These are phyloP conservation scores for Echinosophora koreensis DNA, from an alignment of 306 rosid genomes.

Conservation along the genomic window DNA sequence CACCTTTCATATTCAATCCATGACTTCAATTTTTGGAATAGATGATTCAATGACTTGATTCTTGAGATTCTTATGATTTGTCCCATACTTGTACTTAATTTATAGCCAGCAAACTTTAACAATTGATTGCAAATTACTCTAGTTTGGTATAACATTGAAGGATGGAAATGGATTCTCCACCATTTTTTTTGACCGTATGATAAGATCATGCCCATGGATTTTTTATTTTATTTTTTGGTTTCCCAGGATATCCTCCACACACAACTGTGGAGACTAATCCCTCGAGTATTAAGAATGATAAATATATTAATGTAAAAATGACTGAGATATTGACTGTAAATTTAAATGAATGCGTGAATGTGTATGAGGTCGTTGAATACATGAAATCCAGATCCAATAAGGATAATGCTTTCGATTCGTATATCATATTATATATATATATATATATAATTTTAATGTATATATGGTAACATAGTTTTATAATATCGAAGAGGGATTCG, in stretches of 20 bases:
- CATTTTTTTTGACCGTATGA: too few species aligned
- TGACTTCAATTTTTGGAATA: constrained; percentile 33
- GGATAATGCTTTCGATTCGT: not conserved
- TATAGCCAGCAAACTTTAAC: not conserved
- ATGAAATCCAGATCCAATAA: not conserved
- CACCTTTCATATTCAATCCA: not conserved
- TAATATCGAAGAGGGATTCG: constrained; percentile 23
- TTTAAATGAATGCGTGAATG: too few species aligned
- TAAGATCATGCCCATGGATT: too few species aligned
- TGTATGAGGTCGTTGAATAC: too few species aligned
- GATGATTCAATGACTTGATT: constrained; percentile 5
- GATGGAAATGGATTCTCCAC: too few species aligned
- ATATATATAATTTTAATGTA: not conserved
- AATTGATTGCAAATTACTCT: constrained; percentile 16
- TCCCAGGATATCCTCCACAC: too few species aligned
- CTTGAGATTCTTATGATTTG: constrained; percentile 11
- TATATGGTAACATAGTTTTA: not conserved
- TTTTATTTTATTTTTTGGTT: too few species aligned
- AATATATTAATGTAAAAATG: too few species aligned
- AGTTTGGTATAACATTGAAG: constrained; percentile 29
- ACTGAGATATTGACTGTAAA: too few species aligned
- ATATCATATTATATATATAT: not conserved
- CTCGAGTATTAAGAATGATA: too few species aligned
- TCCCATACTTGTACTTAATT: not conserved
- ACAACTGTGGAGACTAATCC: too few species aligned